A percentile compares a stretch with the other conserved stretches of the same genome.
Conservation (phyloP, 495 filamentous ascomycete genomes). For the Haplographium delicatum region DNA sequence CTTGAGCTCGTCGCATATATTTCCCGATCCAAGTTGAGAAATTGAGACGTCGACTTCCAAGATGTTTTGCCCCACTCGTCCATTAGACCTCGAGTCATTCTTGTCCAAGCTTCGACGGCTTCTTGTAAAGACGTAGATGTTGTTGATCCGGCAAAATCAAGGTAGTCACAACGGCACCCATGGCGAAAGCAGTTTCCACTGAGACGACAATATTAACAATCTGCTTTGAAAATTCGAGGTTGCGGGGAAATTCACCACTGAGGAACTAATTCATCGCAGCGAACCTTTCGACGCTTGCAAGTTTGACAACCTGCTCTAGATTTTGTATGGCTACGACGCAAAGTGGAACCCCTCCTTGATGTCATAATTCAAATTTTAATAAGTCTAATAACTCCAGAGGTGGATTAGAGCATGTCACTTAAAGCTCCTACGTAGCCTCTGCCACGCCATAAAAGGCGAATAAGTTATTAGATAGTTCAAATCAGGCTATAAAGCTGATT, state of each 20-base stretch:
- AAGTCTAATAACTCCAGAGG: too few species aligned
- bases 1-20: not conserved
- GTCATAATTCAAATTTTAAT: too few species aligned
- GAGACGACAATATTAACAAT: not conserved
- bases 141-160: not conserved
- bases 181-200: not conserved
- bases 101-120: not conserved
- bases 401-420: too few species aligned
- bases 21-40: not conserved
- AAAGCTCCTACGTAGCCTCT: too few species aligned
- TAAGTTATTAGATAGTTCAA: too few species aligned
- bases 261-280: not conserved
- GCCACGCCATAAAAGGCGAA: too few species aligned
- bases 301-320: not conserved
- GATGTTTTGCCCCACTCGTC: too few species aligned
- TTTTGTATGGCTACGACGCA: not conserved
- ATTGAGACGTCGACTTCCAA: not conserved
- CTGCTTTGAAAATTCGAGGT: not conserved
- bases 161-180: not conserved
- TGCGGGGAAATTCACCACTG: not conserved
- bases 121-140: not conserved
- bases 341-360: too few species aligned
- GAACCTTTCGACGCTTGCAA: not conserved
- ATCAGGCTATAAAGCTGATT: too few species aligned
- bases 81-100: not conserved